Evolutionary conservation across 495 filamentous ascomycete species (phyloP).

Genomic region (Hypoxylon cercidicola): DNA sequence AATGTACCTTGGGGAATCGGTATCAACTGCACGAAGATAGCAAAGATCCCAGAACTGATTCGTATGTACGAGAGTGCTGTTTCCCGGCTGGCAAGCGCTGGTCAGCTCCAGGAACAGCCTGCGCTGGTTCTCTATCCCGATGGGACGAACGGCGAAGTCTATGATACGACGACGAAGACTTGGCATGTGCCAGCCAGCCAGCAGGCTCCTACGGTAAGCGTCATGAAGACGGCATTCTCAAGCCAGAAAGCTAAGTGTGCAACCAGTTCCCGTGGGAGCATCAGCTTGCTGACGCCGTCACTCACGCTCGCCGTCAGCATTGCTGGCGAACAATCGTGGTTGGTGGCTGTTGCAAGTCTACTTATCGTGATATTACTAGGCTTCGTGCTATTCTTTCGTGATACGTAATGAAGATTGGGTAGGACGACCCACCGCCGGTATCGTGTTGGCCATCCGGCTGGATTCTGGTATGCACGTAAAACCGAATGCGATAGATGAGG

Average conservation of each 20-base stretch:
- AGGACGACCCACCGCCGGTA: not conserved
- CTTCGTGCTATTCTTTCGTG: conserved; percentile 47
- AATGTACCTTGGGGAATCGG: conserved; percentile 68
- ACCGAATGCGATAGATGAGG: not conserved
- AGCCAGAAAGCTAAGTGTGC: conserved; percentile 14
- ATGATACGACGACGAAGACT: conserved; percentile 67
- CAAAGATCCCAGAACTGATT: conserved; percentile 61
- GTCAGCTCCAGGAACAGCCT: conserved; percentile 53
- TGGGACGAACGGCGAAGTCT: conserved; percentile 72
- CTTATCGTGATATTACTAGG: conserved; percentile 58
- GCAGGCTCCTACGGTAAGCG: conserved; percentile 29
- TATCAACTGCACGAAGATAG: conserved; percentile 72
- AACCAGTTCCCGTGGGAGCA: conserved; percentile 60
- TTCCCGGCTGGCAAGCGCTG: conserved; percentile 44
- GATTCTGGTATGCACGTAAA: conserved; percentile 5
- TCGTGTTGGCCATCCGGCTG: conserved; percentile 1
- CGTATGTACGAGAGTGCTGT: conserved; percentile 57
- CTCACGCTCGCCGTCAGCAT: conserved; percentile 65
- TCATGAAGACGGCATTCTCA: conserved; percentile 2
- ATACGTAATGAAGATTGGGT: conserved; percentile 15
- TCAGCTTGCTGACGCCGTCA: conserved; percentile 64
- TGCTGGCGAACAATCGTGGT: conserved; percentile 64
- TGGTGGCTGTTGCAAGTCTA: conserved; percentile 71
- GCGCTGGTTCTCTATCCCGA: conserved; percentile 73
- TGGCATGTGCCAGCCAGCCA: conserved; percentile 59